Base-by-base conservation (phyloP, 1,284 basidiomycete genomes). In the Puccinia horiana region DNA sequence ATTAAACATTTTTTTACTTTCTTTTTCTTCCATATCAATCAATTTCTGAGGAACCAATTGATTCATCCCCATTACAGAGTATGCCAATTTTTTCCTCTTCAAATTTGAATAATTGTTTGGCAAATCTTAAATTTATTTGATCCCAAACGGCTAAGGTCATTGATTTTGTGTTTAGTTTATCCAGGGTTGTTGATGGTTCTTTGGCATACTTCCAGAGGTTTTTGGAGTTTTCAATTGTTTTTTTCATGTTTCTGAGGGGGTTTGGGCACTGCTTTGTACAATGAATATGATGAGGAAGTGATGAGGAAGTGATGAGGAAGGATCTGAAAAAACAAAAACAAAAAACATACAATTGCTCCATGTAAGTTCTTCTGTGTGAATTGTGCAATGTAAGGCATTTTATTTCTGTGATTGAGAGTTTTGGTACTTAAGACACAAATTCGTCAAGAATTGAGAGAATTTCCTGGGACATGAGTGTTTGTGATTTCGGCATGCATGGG, bases 401-500 rank as follows among this genome's bases (percentile, higher is more conserved):
- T 52, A 12, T 52, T 52, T 52, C 49, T 52, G 49, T 52, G 16
- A 4, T 8, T 4, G 5, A 52, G 18, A 11, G 8, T 11, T 11
- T 12, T 4, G 49, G 49, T 20, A 52, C 20, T 52, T 20, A 52
- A 52, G 20, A 20, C 18, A 52, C 49, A 52, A 52, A 5, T 20
- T 8, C 49, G 49, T 5, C 49, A 52, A 23, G 49, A n/a, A n/a
- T n/a, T n/a, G n/a, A n/a, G n/a, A 52, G 20, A 47, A 47, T 47
- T 47, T 47, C 44, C 44, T 47, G 44, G 49, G 18, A 52, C 49
- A 23, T 52, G 61, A 12, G 61, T 63, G 61, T 37, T 63, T 12
- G 61, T 63, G 11, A 63, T 63, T 37, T 63, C 26, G 26, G 61
- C 26, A n/a, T 63, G 61, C 61, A 63, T 63, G 26, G 61, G 61